Evolutionary conservation across 345 rosid species (phyloP).

Genomic region (Excoecaria cochinchinensis): DNA sequence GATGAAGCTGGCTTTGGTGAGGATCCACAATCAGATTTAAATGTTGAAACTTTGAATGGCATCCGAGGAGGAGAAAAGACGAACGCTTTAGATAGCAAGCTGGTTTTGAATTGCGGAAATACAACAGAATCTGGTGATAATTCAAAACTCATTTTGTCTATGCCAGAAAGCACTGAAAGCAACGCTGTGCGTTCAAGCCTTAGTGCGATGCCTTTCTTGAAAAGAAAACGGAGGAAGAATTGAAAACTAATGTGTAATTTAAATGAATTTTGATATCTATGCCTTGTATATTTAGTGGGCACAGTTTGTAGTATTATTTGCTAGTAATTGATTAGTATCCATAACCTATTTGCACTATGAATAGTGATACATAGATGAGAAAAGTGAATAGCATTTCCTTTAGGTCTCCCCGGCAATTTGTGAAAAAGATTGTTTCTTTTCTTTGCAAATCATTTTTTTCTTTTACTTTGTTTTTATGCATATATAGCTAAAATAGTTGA

Average conservation of each 20-base stretch:
- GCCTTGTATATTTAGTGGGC: neutral
- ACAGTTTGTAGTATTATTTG: neutral
- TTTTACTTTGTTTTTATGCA: no score
- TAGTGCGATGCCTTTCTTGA: conserved; percentile 54
- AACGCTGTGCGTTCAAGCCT: conserved; percentile 24
- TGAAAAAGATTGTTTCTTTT: no score
- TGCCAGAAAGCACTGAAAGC: conserved; percentile 18
- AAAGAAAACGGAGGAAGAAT: conserved; percentile 51
- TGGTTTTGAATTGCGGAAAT: conserved; percentile 17
- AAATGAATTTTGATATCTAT: neutral
- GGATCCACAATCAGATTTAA: conserved; percentile 13
- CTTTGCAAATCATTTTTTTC: no score
- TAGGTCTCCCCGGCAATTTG: no score
- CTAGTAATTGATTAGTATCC: neutral
- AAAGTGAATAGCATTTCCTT: no score
- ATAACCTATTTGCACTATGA: no score
- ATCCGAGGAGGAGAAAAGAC: conserved; percentile 8
- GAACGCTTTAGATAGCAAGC: conserved; percentile 1
- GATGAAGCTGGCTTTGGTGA: conserved; percentile 20
- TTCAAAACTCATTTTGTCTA: conserved; percentile 11
- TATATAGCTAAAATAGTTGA: neutral
- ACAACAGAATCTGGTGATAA: conserved; percentile 18
- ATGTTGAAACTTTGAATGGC: conserved; percentile 7
- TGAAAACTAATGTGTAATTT: conserved; percentile 15
- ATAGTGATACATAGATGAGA: no score